Conservation (phyloP, 805 yeast species). For the Sugiyamaella americana region DNA sequence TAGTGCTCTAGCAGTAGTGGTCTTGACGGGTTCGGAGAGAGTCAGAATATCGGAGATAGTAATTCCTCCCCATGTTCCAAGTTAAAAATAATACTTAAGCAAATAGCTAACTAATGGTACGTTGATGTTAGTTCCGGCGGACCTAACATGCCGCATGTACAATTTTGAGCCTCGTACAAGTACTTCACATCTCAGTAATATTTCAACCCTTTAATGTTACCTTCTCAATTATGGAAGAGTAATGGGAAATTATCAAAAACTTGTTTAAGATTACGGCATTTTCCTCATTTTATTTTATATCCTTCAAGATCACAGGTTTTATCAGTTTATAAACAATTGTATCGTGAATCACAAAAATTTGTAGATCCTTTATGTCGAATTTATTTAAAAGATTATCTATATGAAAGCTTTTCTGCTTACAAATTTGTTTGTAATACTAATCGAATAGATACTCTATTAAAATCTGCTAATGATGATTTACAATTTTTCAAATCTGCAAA, state of each 20-base stretch:
- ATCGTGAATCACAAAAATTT: constrained; percentile 11
- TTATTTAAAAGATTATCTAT: constrained; percentile 9
- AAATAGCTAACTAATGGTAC: too few species aligned
- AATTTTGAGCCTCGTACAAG: too few species aligned
- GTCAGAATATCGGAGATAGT: too few species aligned
- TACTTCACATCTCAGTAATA: too few species aligned
- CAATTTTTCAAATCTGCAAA: constrained; percentile 13
- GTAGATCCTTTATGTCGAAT: constrained; percentile 20
- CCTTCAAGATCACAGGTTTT: constrained; percentile 9
- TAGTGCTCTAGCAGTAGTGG: too few species aligned
- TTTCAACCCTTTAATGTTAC: too few species aligned
- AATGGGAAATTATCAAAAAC: neutral
- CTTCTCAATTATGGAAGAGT: too few species aligned
- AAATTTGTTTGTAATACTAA: constrained; percentile 18
- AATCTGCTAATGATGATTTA: constrained; percentile 13
- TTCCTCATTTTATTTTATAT: constrained; percentile 16
- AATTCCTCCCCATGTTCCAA: too few species aligned
- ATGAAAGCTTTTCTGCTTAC: constrained; percentile 18
- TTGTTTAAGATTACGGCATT: constrained; percentile 5
- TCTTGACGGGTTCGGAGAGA: too few species aligned
- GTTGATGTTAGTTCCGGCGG: too few species aligned
- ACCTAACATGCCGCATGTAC: too few species aligned
- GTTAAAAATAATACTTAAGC: too few species aligned
- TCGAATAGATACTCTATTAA: constrained; percentile 14
- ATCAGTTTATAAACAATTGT: constrained; percentile 10